A percentile compares a stretch with the other conserved stretches of the same genome.
Conservation (phyloP, 2,329 filamentous ascomycete species). For the Ceratocystis ficicola region DNA sequence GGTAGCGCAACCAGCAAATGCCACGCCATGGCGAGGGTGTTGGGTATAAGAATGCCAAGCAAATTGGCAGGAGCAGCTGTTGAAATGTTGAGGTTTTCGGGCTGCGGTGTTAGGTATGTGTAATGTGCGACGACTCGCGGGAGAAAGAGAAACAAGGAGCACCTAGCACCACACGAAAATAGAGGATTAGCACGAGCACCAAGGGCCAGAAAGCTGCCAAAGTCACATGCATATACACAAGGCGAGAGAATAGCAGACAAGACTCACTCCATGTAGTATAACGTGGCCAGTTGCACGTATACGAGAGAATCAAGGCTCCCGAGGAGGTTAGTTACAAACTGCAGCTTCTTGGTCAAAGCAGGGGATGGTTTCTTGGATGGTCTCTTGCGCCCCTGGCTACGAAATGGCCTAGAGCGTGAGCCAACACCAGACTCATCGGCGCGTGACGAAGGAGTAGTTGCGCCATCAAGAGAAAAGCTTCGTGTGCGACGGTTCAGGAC, state of each 20-base stretch:
- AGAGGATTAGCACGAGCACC: slow-evolving; percentile 18
- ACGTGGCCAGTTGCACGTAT: slow-evolving; percentile 50
- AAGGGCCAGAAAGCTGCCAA: too few species aligned
- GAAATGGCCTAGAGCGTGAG: slow-evolving; percentile 24
- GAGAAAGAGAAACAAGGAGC: slow-evolving; percentile 51
- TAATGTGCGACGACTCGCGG: slow-evolving; percentile 48
- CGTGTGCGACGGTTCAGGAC: slow-evolving; percentile 15
- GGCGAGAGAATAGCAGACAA: neutral
- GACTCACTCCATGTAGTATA: slow-evolving; percentile 62
- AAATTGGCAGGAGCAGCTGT: slow-evolving; percentile 47
- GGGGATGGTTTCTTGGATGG: slow-evolving; percentile 31
- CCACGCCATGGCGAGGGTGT: slow-evolving; percentile 47
- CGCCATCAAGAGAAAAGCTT: slow-evolving; percentile 18
- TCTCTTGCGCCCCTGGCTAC: slow-evolving; percentile 28
- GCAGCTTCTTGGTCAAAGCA: slow-evolving; percentile 44
- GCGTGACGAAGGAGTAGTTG: slow-evolving; percentile 15
- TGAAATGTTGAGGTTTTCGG: slow-evolving; percentile 43
- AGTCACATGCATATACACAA: too few species aligned
- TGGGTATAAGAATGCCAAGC: slow-evolving; percentile 46
- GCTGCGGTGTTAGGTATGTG: slow-evolving; percentile 52
- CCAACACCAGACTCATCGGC: slow-evolving; percentile 22
- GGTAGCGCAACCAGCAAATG: slow-evolving; percentile 46
- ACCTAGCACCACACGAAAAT: slow-evolving; percentile 34
- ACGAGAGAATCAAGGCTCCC: slow-evolving; percentile 50
- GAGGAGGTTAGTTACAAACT: slow-evolving; percentile 49